Percentiles rank a stretch among this genome's conserved stretches.
These are phyloP conservation scores for Picea abies DNA, from an alignment of 83 land plant genomes.

Conservation along the genomic window DNA sequence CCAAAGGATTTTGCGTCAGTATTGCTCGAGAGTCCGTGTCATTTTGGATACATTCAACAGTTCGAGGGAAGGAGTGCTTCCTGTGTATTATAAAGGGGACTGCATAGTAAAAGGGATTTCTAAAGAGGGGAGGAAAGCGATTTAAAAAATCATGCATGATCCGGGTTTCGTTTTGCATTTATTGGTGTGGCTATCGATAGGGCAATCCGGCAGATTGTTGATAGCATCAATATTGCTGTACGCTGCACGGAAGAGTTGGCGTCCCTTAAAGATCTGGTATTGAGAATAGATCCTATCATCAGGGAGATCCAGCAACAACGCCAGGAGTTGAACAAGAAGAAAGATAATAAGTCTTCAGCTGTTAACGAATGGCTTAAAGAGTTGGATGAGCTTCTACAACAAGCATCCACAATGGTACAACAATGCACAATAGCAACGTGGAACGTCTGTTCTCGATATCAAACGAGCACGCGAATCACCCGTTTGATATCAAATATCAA, in stretches of 20 bases:
- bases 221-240: no score
- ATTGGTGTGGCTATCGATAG: background rate
- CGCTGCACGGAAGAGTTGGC: background rate
- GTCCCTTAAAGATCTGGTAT: background rate
- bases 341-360: background rate
- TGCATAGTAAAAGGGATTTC: no score
- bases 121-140: no score
- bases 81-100: no score
- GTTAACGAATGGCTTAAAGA: no score
- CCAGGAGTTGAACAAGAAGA: background rate
- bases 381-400: no score
- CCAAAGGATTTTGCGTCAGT: no score
- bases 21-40: no score
- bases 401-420: background rate
- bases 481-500: background rate
- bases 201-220: background rate
- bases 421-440: background rate
- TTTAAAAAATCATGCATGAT: no score
- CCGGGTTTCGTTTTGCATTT: background rate
- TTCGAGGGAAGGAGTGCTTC: no score
- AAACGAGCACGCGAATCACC: background rate
- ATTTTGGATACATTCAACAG: no score
- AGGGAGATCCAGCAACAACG: background rate
- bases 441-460: background rate
- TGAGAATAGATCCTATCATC: background rate